Base-by-base conservation (phyloP, 306 rosid genomes). In the Dalbergia cochinchinensis region DNA sequence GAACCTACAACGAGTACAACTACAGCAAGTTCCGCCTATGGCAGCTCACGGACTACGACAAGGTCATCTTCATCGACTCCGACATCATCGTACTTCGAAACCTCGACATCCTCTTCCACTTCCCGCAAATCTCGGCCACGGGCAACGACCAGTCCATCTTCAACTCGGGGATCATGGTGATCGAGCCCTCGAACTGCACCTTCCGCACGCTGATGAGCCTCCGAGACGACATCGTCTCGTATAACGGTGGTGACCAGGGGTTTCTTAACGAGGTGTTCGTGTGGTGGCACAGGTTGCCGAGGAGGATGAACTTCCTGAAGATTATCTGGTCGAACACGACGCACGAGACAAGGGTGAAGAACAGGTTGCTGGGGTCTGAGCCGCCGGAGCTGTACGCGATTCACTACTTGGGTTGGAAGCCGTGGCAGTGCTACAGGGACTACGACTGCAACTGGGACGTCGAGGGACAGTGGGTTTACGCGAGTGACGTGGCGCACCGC, bases 201-300 rank as follows among this genome's bases (percentile, higher is more conserved):
- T 93, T 91, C 85, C 75, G 42, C 4, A 44, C 76, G 0, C 22
- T 93, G 26, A 93, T 93, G 93, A 79, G 80, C 31, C 53, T 53
- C 8, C 80, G 90, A 0, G 47, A 84, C 5, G 88, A 85, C 80
- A 82, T 91, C 74, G 41, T 93, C 3, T 93, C 98, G 4, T 93
- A 93, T 85, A 91, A 93, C 42, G 98, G 98, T 0, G 97, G 98
- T 4, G 98, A 93, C 85, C 98, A 93, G 59, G 98, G 97, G n/a
- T 93, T 86, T 62, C 83, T 93, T 12, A 93, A 93, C 82, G 97
- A 91, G 85, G 74, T 93, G 35, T 89, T 89, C 72, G 94, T 89
- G 77, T 93, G 97, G 97, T 93, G 97, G 97, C 97, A 93, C 71
- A 80, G 97, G n/a, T 55, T 93, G 3, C 97, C 97, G 0, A 78